Percentiles rank a stretch among this genome's conserved stretches.
These are phyloP conservation scores for Chaetomidium leptoderma DNA, from an alignment of 495 filamentous ascomycete species.

Conservation along the genomic window DNA sequence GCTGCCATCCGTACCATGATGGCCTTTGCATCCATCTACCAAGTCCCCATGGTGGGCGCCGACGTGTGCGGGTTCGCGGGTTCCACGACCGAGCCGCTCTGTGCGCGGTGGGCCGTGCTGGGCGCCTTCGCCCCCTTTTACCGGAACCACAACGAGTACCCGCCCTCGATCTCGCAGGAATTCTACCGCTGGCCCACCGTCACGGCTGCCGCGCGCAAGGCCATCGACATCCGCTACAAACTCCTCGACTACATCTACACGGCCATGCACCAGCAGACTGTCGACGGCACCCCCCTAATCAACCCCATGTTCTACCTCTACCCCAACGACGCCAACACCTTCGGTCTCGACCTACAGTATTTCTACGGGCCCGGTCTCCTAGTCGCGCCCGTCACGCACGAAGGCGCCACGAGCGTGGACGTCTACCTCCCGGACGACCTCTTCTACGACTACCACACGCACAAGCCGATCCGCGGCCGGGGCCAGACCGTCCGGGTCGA, in stretches of 20 bases:
- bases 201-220: constrained; percentile 60
- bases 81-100: constrained; percentile 72
- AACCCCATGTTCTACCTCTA: constrained; percentile 70
- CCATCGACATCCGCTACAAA: constrained; percentile 70
- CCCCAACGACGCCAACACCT: constrained; percentile 58
- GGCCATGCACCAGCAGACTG: constrained; percentile 57
- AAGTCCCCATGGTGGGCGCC: constrained; percentile 76
- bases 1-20: constrained; percentile 64
- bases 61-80: constrained; percentile 77
- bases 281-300: constrained; percentile 65
- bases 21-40: constrained; percentile 74
- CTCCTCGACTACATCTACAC: constrained; percentile 84
- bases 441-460: constrained; percentile 76
- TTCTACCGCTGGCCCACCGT: constrained; percentile 72
- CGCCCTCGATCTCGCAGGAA: constrained; percentile 57
- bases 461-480: constrained; percentile 51
- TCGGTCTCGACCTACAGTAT: constrained; percentile 25
- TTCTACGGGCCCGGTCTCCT: constrained; percentile 66
- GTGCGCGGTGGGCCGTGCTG: constrained; percentile 77
- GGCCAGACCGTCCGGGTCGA: constrained; percentile 51
- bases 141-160: constrained; percentile 65
- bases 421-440: constrained; percentile 70
- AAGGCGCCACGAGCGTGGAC: constrained; percentile 58
- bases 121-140: constrained; percentile 81
- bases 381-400: constrained; percentile 66